phyloP scores from a whole-genome alignment of 345 rosid species.

The Kernera saxatilis region DNA sequence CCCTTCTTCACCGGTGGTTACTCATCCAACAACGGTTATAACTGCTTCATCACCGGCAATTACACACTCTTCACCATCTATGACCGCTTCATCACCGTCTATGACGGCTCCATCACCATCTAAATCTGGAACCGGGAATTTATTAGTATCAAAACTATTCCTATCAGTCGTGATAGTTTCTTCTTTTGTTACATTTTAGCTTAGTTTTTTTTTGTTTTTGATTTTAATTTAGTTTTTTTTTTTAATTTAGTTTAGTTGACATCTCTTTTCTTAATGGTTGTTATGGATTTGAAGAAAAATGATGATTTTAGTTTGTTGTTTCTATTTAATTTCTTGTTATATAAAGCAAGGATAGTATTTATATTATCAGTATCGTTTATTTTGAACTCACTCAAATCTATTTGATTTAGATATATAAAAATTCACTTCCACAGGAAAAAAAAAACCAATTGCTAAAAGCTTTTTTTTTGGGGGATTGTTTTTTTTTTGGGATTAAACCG shows the following conservation, averaged over 20 bases:
- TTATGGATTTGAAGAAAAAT: background rate
- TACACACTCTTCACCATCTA: background rate
- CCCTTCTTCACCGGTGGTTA: background rate
- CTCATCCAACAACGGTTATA: background rate
- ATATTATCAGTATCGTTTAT: background rate
- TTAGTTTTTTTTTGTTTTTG: background rate
- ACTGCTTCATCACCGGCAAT: background rate
- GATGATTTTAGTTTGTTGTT: background rate
- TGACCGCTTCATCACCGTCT: background rate
- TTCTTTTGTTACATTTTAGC: conserved; percentile 5
- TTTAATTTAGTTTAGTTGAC: background rate
- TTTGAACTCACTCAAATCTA: background rate
- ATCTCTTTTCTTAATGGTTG: no score
- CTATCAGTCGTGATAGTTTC: background rate
- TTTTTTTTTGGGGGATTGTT: background rate
- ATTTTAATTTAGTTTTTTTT: background rate
- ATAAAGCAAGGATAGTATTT: no score
- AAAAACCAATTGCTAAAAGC: background rate
- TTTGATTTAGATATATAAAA: background rate
- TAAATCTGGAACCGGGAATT: background rate
- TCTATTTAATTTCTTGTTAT: background rate
- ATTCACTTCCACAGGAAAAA: background rate
- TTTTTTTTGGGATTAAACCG: background rate
- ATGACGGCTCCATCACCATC: conserved; percentile 1
- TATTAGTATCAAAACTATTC: background rate